Evolutionary conservation across 2,329 filamentous ascomycete species (phyloP).

Genomic region (Neofusicoccum kwambonambiense): DNA sequence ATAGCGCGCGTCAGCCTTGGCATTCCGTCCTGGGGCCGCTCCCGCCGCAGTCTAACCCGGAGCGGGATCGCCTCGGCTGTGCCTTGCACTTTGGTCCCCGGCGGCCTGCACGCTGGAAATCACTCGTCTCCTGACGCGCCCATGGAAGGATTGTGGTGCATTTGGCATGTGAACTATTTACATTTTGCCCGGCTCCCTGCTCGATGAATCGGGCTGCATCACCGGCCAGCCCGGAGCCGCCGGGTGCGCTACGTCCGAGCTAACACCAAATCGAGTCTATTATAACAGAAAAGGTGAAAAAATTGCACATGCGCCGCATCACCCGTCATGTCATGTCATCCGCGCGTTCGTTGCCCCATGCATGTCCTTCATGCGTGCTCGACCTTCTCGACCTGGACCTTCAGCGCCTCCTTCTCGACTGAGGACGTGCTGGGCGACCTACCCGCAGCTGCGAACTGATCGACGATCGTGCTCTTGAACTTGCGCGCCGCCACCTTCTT

Average conservation of each 20-base stretch:
- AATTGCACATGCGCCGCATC: too few relatives aligned
- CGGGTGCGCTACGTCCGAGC: background rate
- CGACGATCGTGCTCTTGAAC: constrained; percentile 14
- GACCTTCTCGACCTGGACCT: background rate
- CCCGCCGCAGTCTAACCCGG: background rate
- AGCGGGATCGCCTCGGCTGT: constrained; percentile 2
- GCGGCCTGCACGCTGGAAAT: background rate
- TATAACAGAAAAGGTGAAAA: background rate
- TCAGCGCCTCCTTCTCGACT: background rate
- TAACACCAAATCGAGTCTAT: background rate
- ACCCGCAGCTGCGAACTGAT: background rate
- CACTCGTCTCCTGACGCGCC: background rate
- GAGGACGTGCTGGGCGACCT: background rate
- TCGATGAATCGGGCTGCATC: background rate
- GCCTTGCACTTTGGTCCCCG: background rate
- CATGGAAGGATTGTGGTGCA: background rate
- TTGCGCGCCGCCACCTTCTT: constrained; percentile 31
- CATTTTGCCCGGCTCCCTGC: background rate
- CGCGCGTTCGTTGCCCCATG: background rate
- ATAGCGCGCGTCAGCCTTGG: constrained; percentile 15
- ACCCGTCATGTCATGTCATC: background rate
- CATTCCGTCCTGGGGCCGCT: background rate
- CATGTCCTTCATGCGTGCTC: background rate
- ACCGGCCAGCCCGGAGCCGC: background rate
- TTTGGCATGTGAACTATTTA: background rate